These are phyloP conservation scores for Steccherinum ochraceum DNA, from an alignment of 768 basidiomycete genomes.

Conservation along the genomic window DNA sequence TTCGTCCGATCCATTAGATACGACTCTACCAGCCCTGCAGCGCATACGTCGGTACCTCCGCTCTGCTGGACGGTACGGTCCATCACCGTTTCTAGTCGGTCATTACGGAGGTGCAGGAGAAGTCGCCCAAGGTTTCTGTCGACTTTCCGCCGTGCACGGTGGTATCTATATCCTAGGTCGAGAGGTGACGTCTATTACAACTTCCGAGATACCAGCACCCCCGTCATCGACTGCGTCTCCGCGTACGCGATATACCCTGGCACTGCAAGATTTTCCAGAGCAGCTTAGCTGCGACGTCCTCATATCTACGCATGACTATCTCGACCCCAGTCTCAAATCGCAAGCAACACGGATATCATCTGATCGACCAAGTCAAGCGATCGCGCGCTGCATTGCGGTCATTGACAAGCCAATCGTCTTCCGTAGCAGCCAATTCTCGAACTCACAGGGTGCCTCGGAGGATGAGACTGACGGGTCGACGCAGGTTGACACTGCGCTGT, in stretches of 20 bases:
- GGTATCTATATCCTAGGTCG: conserved; percentile 69
- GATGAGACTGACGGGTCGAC: conserved; percentile 12
- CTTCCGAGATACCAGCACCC: background rate
- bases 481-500: conserved; percentile 53
- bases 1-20: conserved; percentile 56
- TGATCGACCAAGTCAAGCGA: conserved; percentile 12
- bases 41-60: conserved; percentile 70
- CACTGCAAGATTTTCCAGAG: conserved; percentile 57
- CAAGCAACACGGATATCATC: background rate
- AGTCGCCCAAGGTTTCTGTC: conserved; percentile 86
- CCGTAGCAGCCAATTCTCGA: conserved; percentile 17
- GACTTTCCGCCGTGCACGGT: conserved; percentile 78
- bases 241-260: conserved; percentile 31
- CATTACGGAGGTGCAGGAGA: conserved; percentile 94
- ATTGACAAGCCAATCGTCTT: conserved; percentile 35
- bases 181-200: conserved; percentile 24
- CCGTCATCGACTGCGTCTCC: background rate
- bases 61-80: conserved; percentile 82
- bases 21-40: conserved; percentile 55
- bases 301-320: conserved; percentile 40
- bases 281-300: conserved; percentile 48
- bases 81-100: conserved; percentile 84
- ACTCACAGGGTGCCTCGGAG: conserved; percentile 20
- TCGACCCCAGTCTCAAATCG: conserved; percentile 3
- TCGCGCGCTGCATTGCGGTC: conserved; percentile 47